Evolutionary conservation across 306 rosid species (phyloP), one percentile per base, ranked within the genome.

Genomic region (Astragalus glycyphyllos): DNA sequence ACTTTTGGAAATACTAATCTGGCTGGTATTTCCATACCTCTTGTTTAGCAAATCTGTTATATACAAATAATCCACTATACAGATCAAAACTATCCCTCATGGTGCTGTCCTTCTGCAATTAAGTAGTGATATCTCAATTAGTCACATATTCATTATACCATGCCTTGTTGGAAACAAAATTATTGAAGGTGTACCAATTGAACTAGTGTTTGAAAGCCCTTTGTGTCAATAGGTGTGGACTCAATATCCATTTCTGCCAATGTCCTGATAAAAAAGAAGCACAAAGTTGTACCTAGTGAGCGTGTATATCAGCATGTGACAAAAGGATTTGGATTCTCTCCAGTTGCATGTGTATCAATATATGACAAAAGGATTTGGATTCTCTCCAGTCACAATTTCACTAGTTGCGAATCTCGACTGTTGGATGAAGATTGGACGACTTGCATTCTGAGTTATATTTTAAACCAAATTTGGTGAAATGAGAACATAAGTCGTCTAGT

Each of bases 101-200:
- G 42, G 84, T 73, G 45, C 38, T 82, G 16, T 86, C 83, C 77
- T 84, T 88, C 91, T 88, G 95, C 87, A 54, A 75, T 49, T 20
- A 51, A 49, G 1, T 49, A 42, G 12, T 35, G 4, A 42, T 17
- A 26, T 47, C 66, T 75, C 53, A 82, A 37, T 10, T 69, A 6
- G 29, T n/a, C 3, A 44, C 54, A 37, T 10, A 54, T 41, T 59
- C 14, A 11, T 8, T 12, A 7, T 56, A 40, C 14, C 55, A 49
- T 34, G 23, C 10, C 37, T 32, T 12, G 15, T 50, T 29, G 13
- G 17, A 49, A 32, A 20, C 7, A 42, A 42, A 34, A 45, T 9
- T 49, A 17, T 10, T 10, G 6, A 65, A 7, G 26, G 20, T 58
- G 61, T 86, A 86, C 89, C 94, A 84, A 32, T 78, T 86, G 80